Conservation (phyloP, 352 stramenopile genomes). For the Blastocystis sp. region DNA sequence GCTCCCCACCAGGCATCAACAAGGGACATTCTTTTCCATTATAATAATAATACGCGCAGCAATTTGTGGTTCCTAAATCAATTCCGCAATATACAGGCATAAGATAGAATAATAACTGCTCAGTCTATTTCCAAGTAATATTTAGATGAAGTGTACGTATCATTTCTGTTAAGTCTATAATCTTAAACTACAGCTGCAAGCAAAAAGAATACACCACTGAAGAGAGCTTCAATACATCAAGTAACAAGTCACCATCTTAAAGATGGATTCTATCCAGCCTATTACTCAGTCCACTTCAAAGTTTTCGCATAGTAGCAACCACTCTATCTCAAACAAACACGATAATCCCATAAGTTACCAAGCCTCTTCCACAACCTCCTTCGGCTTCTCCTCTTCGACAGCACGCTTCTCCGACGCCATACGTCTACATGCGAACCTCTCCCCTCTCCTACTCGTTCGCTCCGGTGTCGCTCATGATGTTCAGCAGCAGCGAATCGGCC, state of each 20-base stretch:
- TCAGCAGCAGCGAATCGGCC: slow-evolving; percentile 34
- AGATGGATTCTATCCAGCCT: no score
- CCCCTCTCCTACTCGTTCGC: background rate
- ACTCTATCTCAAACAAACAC: background rate
- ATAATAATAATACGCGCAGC: background rate
- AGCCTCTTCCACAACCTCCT: background rate
- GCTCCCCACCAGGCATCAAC: background rate
- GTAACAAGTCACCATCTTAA: no score
- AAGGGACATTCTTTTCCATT: background rate
- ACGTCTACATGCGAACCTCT: background rate
- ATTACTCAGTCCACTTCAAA: no score
- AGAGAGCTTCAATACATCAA: no score
- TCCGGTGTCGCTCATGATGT: slow-evolving; percentile 48
- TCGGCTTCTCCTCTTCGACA: background rate
- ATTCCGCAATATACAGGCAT: background rate
- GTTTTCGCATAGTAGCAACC: background rate
- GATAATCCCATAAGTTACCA: background rate
- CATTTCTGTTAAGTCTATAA: no score
- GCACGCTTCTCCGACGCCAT: background rate
- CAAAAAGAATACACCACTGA: no score
- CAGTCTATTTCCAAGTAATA: background rate
- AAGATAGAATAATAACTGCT: background rate
- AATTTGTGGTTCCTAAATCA: slow-evolving; percentile 24
- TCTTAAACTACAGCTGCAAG: no score
- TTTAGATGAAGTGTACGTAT: background rate